Conservation (phyloP, 2,329 filamentous ascomycete species). For the Penicillium sp. region DNA sequence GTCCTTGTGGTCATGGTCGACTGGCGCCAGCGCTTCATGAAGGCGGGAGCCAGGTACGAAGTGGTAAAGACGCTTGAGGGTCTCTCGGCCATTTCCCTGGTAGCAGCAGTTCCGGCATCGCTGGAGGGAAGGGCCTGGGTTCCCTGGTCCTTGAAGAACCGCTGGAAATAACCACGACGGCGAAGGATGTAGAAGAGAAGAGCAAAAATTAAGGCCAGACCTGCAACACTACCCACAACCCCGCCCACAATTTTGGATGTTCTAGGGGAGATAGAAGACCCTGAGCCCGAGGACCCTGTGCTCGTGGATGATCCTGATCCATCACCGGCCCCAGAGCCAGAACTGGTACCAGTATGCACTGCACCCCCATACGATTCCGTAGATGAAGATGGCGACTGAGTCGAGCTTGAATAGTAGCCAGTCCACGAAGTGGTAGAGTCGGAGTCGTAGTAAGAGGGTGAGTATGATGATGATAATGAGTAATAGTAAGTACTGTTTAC, state of each 20-base stretch:
- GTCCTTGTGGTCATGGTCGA: constrained; percentile 38
- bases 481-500: neutral
- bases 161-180: constrained; percentile 44
- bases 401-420: neutral
- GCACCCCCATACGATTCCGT: neutral
- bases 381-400: neutral
- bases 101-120: constrained; percentile 19
- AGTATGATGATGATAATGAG: constrained; percentile 2
- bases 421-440: neutral
- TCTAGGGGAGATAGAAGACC: constrained; percentile 24
- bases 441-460: neutral
- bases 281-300: constrained; percentile 8
- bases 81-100: constrained; percentile 36
- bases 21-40: constrained; percentile 44
- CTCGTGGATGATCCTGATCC: constrained; percentile 12
- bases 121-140: constrained; percentile 25
- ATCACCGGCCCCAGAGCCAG: constrained; percentile 1
- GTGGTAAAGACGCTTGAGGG: constrained; percentile 41
- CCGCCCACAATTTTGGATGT: constrained; percentile 61
- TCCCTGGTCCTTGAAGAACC: constrained; percentile 33
- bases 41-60: constrained; percentile 38
- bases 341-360: constrained; percentile 2
- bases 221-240: constrained; percentile 63
- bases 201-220: constrained; percentile 53
- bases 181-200: constrained; percentile 42